Percentiles rank a stretch among this genome's conserved stretches.
Conservation (phyloP, 805 yeast genomes). For the Starmera pachycereana region DNA sequence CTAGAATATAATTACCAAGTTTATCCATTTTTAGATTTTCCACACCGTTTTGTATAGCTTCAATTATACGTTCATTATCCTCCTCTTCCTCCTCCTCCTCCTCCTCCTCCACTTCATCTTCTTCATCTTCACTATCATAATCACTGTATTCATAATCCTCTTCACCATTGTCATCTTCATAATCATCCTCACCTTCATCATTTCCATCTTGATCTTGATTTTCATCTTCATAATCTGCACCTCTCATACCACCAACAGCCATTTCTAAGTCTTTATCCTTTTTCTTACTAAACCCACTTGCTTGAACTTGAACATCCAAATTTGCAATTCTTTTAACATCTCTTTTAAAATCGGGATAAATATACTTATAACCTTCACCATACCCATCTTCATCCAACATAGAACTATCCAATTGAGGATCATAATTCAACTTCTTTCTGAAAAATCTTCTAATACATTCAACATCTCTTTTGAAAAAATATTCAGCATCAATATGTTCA, state of each 20-base stretch:
- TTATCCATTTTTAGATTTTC: conserved; percentile 69
- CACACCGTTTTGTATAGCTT: conserved; percentile 56
- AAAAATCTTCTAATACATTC: conserved; percentile 83
- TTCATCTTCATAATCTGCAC: conserved; percentile 22
- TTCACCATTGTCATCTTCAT: conserved; percentile 5
- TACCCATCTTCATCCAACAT: conserved; percentile 73
- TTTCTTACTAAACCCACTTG: conserved; percentile 71
- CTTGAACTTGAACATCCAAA: conserved; percentile 81
- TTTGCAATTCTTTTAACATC: conserved; percentile 61
- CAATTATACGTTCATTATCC: conserved; percentile 53
- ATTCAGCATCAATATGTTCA: conserved; percentile 81
- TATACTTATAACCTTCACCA: conserved; percentile 69
- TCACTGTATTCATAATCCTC: conserved; percentile 2
- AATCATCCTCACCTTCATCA: conserved; percentile 11
- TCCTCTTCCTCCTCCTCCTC: conserved; percentile 25
- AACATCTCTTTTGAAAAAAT: conserved; percentile 86
- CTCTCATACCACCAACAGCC: conserved; percentile 62
- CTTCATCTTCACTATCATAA: conserved; percentile 10
- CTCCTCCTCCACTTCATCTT: conserved; percentile 11
- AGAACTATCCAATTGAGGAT: conserved; percentile 54
- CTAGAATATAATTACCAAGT: conserved; percentile 70
- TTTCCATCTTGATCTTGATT: conserved; percentile 7
- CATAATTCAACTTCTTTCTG: conserved; percentile 63
- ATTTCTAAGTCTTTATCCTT: conserved; percentile 61
- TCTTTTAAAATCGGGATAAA: conserved; percentile 70